Conservation (phyloP, 2,329 filamentous ascomycete species). For the Pyricularia sp. region DNA sequence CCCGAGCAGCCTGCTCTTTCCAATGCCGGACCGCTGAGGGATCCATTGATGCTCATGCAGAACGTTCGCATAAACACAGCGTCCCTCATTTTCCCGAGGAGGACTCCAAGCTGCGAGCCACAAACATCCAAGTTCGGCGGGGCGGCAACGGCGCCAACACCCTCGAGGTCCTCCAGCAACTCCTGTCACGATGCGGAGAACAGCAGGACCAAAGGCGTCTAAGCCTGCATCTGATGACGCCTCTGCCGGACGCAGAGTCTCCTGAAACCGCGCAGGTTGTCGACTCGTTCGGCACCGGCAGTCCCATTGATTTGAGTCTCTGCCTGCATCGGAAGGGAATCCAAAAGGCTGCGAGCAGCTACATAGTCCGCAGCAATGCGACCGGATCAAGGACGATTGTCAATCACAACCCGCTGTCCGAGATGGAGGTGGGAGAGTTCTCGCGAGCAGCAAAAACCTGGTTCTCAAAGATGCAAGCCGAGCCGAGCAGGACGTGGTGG, state of each 20-base stretch:
- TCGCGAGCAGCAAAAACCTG: conserved; percentile 23
- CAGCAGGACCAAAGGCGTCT: conserved; percentile 11
- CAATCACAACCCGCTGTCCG: conserved; percentile 57
- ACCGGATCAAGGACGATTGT: conserved; percentile 60
- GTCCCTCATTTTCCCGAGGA: conserved; percentile 59
- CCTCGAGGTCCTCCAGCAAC: conserved; percentile 60
- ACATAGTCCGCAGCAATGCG: conserved; percentile 53
- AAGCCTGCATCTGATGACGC: conserved; percentile 35
- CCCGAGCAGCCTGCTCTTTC: background rate
- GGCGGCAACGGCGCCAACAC: conserved; percentile 68
- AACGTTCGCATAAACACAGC: conserved; percentile 26
- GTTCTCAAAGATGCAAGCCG: background rate
- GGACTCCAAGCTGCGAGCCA: conserved; percentile 64
- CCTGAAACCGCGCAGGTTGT: conserved; percentile 40
- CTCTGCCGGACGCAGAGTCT: conserved; percentile 44
- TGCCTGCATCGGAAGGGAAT: conserved; percentile 51
- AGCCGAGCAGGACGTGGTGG: conserved; percentile 43
- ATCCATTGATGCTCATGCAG: background rate
- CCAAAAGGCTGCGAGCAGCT: conserved; percentile 54
- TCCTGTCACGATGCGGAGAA: conserved; percentile 26
- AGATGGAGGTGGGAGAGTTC: conserved; percentile 60
- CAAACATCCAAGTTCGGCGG: conserved; percentile 45
- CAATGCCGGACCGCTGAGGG: background rate
- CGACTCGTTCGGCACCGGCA: conserved; percentile 39
- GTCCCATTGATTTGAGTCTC: conserved; percentile 35